Evolutionary conservation across 768 basidiomycete genomes (phyloP), one percentile per base, ranked within the genome.

Genomic region (Psilocybe azurescens): DNA sequence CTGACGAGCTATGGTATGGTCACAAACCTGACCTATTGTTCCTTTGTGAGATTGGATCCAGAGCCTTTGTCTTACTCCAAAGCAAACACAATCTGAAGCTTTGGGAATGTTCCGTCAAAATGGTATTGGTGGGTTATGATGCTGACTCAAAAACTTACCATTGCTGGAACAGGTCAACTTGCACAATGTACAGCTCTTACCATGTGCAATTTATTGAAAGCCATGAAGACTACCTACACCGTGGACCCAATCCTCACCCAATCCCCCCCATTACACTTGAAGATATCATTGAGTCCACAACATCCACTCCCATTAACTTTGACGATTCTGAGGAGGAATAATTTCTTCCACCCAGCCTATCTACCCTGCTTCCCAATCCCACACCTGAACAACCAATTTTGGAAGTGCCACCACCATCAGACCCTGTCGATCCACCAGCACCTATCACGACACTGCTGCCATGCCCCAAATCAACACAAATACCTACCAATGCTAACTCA

Each of bases 21-120:
- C 32, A 28, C 5, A 62, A 63, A 36, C 73, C 71, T 6, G 65
- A 77, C 32, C 62, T 70, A 13, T 69, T 67, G 2, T 67, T 75
- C 51, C 56, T 77, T 24, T 64, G 65, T 1, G 71, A 74, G 50
- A 75, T 75, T 41, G 74, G 77, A 0, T 75, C 69, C 32, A 60
- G 63, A 50, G 51, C 55, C 4, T 65, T 60, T 41, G 63, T 58
- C 2, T 48, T 65, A 14, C 60, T 65, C 36, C 59, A 47, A 11
- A 65, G 47, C 28, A 54, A 52, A 38, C 59, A 70, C 10, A 74
- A 76, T 32, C 74, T 70, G 0, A 76, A 76, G 41, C 56, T 75
- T 0, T 67, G 58, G 16, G 46, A 64, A 59, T 38, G 65, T 5
- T 63, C 63, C n/a, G 29, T 66, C 28, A 66, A 71, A 55, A 68